Conservation (phyloP, 345 rosid genomes). For the Pseudoturritis turrita region DNA sequence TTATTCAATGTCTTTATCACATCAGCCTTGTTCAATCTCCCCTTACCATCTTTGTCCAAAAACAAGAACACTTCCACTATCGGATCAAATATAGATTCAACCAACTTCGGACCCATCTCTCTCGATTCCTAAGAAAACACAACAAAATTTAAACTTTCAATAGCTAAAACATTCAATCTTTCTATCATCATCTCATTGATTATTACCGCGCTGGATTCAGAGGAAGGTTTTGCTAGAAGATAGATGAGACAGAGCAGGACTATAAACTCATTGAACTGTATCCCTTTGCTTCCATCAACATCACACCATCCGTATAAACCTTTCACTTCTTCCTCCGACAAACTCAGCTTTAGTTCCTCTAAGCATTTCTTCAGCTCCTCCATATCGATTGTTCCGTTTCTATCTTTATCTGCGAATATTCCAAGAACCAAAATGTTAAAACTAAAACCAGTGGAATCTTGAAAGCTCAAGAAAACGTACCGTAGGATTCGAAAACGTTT, state of each 20-base stretch:
- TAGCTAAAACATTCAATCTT: background rate
- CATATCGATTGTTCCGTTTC: conserved; percentile 59
- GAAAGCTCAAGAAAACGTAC: conserved; percentile 38
- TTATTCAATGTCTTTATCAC: conserved; percentile 55
- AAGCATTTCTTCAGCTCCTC: conserved; percentile 68
- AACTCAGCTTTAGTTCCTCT: conserved; percentile 45
- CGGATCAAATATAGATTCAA: conserved; percentile 66
- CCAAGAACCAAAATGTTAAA: background rate
- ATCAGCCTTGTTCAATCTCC: conserved; percentile 70
- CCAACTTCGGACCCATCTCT: conserved; percentile 39
- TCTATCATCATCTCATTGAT: background rate
- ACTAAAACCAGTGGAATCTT: background rate
- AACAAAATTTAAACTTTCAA: background rate
- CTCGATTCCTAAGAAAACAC: conserved; percentile 39
- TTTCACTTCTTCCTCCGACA: conserved; percentile 60
- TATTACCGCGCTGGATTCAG: conserved; percentile 34
- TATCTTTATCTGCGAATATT: conserved; percentile 50
- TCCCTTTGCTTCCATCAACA: conserved; percentile 69
- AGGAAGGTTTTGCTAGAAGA: conserved; percentile 54
- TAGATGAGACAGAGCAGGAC: conserved; percentile 77
- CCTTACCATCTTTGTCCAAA: conserved; percentile 74
- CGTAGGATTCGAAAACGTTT: conserved; percentile 58
- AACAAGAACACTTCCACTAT: conserved; percentile 75
- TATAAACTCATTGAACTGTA: conserved; percentile 77
- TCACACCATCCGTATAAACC: conserved; percentile 78